Conservation (phyloP, 169 alveolate genomes). For the Pseudocohnilembus persalinus region DNA sequence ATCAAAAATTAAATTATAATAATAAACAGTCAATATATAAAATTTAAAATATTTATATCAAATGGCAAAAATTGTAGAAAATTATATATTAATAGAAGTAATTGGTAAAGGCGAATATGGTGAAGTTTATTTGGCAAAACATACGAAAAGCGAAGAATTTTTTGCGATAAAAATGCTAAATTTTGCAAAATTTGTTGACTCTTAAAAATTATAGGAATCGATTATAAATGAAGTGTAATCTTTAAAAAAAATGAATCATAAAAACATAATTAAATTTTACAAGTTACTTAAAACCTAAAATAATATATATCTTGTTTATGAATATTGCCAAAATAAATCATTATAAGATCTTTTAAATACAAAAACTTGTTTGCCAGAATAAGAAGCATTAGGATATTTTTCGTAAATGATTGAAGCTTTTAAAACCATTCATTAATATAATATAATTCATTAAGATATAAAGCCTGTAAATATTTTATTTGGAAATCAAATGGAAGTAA, state of each 20-base stretch:
- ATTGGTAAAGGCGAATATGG: background rate
- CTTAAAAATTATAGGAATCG: background rate
- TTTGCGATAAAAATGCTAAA: background rate
- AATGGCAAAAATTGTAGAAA: background rate
- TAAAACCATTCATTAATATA: background rate
- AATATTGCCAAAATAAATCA: background rate
- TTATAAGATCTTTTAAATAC: too few species aligned
- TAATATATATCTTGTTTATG: background rate
- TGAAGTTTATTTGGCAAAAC: background rate
- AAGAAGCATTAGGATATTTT: background rate
- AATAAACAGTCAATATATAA: background rate
- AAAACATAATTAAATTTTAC: background rate
- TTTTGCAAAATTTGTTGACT: background rate
- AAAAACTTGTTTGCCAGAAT: background rate
- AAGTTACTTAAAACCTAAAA: background rate
- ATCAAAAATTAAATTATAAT: too few species aligned
- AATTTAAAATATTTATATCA: too few species aligned
- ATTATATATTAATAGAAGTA: background rate
- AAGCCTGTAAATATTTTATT: background rate
- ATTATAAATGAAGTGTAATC: background rate
- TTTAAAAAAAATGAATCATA: background rate
- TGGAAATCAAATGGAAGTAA: background rate
- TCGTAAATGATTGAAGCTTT: background rate
- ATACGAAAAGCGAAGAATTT: background rate
- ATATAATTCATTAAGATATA: background rate